Evolutionary conservation across 1,284 basidiomycete genomes (phyloP).

Genomic region (Cryptococcus wingfieldii): DNA sequence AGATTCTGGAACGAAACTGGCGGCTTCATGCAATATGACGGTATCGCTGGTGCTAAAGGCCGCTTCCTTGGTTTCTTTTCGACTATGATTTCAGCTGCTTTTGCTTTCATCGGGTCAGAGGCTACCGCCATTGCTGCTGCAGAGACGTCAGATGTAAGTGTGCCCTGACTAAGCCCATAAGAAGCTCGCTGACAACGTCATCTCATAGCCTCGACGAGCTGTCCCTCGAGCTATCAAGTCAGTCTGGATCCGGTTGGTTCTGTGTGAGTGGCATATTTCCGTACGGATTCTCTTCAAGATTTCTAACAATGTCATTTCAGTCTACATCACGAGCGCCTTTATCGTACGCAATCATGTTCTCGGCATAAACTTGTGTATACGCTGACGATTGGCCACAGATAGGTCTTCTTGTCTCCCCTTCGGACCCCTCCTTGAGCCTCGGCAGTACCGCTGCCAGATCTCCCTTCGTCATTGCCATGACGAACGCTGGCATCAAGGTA

Average conservation of each 20-base stretch:
- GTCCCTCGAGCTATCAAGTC: conserved; percentile 51
- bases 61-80: conserved; percentile 3
- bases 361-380: too few relatives aligned
- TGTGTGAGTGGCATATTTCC: too few relatives aligned
- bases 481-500: conserved; percentile 63
- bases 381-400: too few relatives aligned
- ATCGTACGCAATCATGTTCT: too few relatives aligned
- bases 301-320: too few relatives aligned
- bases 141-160: conserved; percentile 1
- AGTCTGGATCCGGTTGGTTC: not conserved
- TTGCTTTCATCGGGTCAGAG: conserved; percentile 24
- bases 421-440: conserved; percentile 52
- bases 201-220: conserved; percentile 22
- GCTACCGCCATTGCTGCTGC: conserved; percentile 32
- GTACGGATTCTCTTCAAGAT: too few relatives aligned
- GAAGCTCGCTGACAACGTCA: too few relatives aligned
- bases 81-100: conserved; percentile 16
- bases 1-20: conserved; percentile 57
- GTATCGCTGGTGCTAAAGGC: conserved; percentile 17
- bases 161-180: too few relatives aligned
- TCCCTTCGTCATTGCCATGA: conserved; percentile 67
- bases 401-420: too few relatives aligned
- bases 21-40: conserved; percentile 3
- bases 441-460: conserved; percentile 62
- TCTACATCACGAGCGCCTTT: too few relatives aligned